Conservation (phyloP, 208 protist genomes). For the Acanthamoeba lenticulata region DNA sequence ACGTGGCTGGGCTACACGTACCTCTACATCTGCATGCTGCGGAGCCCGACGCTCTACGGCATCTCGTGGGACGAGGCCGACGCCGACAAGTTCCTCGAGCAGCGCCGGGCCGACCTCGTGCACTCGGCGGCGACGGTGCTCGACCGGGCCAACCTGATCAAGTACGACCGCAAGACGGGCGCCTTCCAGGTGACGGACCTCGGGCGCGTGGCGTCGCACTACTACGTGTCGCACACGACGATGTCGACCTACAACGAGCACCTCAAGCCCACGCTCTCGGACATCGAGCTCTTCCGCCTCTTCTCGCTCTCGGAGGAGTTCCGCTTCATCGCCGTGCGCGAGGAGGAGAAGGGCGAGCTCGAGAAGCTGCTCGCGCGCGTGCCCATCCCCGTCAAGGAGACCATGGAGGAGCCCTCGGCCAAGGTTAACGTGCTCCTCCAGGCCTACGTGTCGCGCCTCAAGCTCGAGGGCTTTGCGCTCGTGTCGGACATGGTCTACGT, state of each 20-base stretch:
- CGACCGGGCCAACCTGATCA: conserved; percentile 85
- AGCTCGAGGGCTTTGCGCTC: conserved; percentile 88
- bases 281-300: conserved; percentile 94
- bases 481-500: conserved; percentile 96
- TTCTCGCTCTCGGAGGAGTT: conserved; percentile 95
- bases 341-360: conserved; percentile 96
- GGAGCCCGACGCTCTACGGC: conserved; percentile 97
- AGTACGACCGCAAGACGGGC: conserved; percentile 74
- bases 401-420: conserved; percentile 86
- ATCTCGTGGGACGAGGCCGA: conserved; percentile 73
- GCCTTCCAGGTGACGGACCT: conserved; percentile 89
- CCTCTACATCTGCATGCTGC: conserved; percentile 96
- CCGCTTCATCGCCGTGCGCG: conserved; percentile 92
- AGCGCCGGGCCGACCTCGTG: conserved; percentile 79
- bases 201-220: conserved; percentile 97
- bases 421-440: conserved; percentile 97
- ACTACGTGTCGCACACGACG: conserved; percentile 96
- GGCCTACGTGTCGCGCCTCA: conserved; percentile 93
- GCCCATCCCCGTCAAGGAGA: conserved; percentile 37
- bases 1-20: conserved; percentile 98
- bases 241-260: conserved; percentile 95
- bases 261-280: conserved; percentile 90
- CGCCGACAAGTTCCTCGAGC: conserved; percentile 77
- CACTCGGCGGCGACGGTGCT: conserved; percentile 78
- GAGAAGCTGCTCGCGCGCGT: conserved; percentile 84